Evolutionary conservation across 805 yeast genomes (phyloP), one percentile per base, ranked within the genome.

Genomic region (Priceomyces carsonii): DNA sequence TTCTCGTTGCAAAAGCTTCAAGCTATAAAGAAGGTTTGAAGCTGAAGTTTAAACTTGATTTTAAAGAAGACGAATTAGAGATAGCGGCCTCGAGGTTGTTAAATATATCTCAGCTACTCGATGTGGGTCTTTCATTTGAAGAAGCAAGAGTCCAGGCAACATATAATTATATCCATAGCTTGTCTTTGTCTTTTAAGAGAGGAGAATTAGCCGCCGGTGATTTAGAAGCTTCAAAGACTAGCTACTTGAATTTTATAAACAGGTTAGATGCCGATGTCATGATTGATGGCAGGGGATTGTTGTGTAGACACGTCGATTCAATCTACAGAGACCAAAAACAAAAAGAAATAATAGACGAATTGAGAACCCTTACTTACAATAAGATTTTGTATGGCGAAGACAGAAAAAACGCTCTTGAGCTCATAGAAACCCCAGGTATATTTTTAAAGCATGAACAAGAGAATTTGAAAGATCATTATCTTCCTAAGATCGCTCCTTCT

Each of bases 81-180:
- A 25, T 67, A 9, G 46, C 52, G 2, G 67, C 62, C 20, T 53
- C 61, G 22, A 79, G 93, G 55, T 62, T 86, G 28, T 53, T 73
- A 4, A 61, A 67, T 27, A 63, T 84, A 32, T 76, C 75, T 32
- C 51, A 57, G 36, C 50, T 63, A 15, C 24, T 35, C 42, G 75
- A 75, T 35, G 48, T 80, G 36, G 95, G 91, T n/a, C 69, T 74
- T 43, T 29, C 70, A 0, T 38, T 69, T 13, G 61, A 58, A 13
- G 88, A 80, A 38, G 82, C 95, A 2, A 71, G 71, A 46, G 66
- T 63, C 28, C 78, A 80, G 40, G 71, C 86, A 1, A 79, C 82
- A 14, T 70, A 62, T 48, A 73, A 77, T 47, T 56, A 69, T 35
- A 46, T 70, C 9, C 71, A 71, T 45, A 73, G 72, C 29, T 45